Conservation (phyloP, 2,329 filamentous ascomycete species). For the Dactylellina parvicollis region DNA sequence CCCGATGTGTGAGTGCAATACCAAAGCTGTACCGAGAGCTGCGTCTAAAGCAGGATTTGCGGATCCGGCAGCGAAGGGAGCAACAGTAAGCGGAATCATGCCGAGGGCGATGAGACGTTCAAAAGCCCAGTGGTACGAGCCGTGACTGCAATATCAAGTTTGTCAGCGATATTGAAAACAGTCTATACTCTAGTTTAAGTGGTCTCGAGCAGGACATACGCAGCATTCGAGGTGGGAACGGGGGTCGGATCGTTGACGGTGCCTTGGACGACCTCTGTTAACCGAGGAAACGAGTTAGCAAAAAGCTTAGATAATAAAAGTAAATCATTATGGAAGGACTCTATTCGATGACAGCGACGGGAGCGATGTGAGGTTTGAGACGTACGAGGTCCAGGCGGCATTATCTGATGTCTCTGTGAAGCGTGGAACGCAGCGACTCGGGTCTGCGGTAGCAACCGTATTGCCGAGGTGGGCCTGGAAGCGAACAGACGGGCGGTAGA, state of each 20-base stretch:
- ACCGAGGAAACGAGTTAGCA: conserved; percentile 17
- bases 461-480: conserved; percentile 51
- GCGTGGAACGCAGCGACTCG: conserved; percentile 86
- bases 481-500: conserved; percentile 40
- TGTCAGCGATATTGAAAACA: not conserved
- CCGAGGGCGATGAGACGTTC: conserved; percentile 81
- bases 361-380: conserved; percentile 69
- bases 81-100: conserved; percentile 85
- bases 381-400: conserved; percentile 87
- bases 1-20: conserved; percentile 95
- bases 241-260: conserved; percentile 83
- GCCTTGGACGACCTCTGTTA: conserved; percentile 38
- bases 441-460: conserved; percentile 58
- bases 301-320: not conserved
- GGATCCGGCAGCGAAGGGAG: conserved; percentile 90
- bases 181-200: not conserved
- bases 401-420: conserved; percentile 76
- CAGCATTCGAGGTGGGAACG: conserved; percentile 75
- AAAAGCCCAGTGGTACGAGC: conserved; percentile 98
- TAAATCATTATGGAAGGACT: too few relatives aligned
- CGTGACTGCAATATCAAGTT: conserved; percentile 67
- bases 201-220: conserved; percentile 57
- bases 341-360: too few relatives aligned
- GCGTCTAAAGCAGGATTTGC: conserved; percentile 91
- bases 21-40: conserved; percentile 79